Conservation (phyloP, 148 eudicot species). For the Cornus suecica region DNA sequence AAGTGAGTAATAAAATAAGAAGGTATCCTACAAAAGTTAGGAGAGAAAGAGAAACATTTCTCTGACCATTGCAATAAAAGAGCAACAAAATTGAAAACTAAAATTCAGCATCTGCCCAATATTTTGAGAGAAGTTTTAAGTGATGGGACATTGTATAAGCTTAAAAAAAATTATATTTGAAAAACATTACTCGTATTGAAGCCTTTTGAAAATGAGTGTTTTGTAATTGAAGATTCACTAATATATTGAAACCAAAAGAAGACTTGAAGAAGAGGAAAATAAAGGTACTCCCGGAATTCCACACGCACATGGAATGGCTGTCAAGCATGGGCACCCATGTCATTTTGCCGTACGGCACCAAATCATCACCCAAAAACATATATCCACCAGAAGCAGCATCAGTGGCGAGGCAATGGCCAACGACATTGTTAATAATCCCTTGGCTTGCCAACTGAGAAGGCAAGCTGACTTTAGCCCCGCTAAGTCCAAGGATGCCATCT, state of each 20-base stretch:
- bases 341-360: conserved; percentile 40
- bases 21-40: neutral
- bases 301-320: conserved; percentile 39
- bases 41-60: neutral
- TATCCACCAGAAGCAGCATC: conserved; percentile 49
- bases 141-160: neutral
- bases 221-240: conserved; percentile 2
- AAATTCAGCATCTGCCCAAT: neutral
- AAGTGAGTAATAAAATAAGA: neutral
- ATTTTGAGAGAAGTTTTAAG: neutral
- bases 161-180: neutral
- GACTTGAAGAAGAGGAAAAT: neutral
- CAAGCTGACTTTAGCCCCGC: conserved; percentile 57
- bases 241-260: neutral
- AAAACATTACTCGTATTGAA: neutral
- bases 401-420: conserved; percentile 56
- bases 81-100: neutral
- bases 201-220: neutral
- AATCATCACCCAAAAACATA: conserved; percentile 56
- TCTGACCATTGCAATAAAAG: neutral
- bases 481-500: conserved; percentile 65
- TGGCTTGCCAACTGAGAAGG: conserved; percentile 61
- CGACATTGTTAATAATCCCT: conserved; percentile 47
- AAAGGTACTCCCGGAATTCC: neutral
- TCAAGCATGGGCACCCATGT: conserved; percentile 55